Base-by-base conservation (phyloP, 2,329 filamentous ascomycete genomes). In the Pyricularia pennisetigena region DNA sequence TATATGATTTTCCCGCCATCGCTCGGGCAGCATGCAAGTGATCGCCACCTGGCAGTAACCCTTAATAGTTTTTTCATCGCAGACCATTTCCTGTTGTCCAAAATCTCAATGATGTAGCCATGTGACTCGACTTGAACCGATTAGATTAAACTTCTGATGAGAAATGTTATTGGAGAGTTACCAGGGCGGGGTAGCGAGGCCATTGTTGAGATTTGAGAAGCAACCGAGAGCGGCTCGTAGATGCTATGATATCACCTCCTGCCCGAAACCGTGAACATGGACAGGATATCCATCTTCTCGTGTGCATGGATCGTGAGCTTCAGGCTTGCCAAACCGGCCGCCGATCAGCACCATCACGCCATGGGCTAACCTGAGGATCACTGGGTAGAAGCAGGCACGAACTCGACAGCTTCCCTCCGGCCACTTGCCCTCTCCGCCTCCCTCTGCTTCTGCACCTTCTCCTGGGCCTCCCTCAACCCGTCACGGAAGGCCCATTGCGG, bases 401-500 rank as follows among this genome's bases (percentile, higher is more conserved):
- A 88, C 20, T 85, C 83, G 0, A 87, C 76, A 1, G 78, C 74
- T 29, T 78, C 77, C 59, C 66, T 63, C 59, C 62, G 54, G 0
- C 82, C 82, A n/a, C 73, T 74, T 2, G 72, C 73, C 71, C 81
- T 79, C 23, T 82, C 81, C 23, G 66, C 66, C 23, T 67, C 66
- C 71, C 79, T 79, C 68, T 83, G 79, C 75, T 80, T 82, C 29
- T 75, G 76, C 26, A 79, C 72, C 62, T 78, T 80, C 61, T 82
- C 81, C 71, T 85, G 84, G 68, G 77, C 80, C 73, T 80, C 82
- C 29, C 81, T 78, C 69, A 89, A 75, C 70, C 79, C 78, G 35
- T 82, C 81, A 68, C 81, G 80, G 70, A 80, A 86, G 0, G 86
- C 86, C 78, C 81, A 82, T 10, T 81, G 78, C 0, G 88, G 87